A percentile compares a stretch with the other conserved stretches of the same genome.
These are phyloP conservation scores for Melastoma malabathricum DNA, from an alignment of 345 rosid species.

Conservation along the genomic window DNA sequence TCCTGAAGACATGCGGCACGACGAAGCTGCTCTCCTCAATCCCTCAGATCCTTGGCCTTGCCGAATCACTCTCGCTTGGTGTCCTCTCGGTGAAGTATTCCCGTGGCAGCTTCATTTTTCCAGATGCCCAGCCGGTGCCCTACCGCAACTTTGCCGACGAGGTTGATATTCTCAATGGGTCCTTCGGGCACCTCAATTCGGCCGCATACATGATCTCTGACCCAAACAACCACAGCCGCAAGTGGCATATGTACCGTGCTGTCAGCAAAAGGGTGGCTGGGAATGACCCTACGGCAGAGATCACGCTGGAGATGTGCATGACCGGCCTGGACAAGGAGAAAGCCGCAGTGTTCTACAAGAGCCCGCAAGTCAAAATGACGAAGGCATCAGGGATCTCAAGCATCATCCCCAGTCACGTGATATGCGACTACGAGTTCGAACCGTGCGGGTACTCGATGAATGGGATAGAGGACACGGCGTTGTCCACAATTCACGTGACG, in stretches of 20 bases:
- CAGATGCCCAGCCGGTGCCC: slow-evolving; percentile 54
- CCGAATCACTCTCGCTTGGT: slow-evolving; percentile 28
- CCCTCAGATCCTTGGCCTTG: slow-evolving; percentile 31
- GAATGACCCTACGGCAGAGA: slow-evolving; percentile 5
- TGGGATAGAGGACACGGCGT: slow-evolving; percentile 33
- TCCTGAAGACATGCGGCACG: slow-evolving; percentile 79
- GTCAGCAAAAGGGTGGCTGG: background rate
- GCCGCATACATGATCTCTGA: slow-evolving; percentile 40
- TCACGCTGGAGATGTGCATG: slow-evolving; percentile 69
- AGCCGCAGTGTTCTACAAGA: slow-evolving; percentile 46
- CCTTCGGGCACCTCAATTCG: slow-evolving; percentile 24
- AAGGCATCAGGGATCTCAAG: slow-evolving; percentile 39
- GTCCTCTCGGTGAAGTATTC: slow-evolving; percentile 41
- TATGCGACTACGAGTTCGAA: slow-evolving; percentile 63
- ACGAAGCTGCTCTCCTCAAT: slow-evolving; percentile 56
- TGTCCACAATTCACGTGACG: slow-evolving; percentile 71
- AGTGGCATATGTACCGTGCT: slow-evolving; percentile 55
- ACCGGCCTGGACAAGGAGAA: slow-evolving; percentile 44
- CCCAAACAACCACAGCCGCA: slow-evolving; percentile 15
- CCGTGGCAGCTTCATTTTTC: slow-evolving; percentile 79
- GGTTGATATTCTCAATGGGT: slow-evolving; percentile 33
- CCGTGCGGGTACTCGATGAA: slow-evolving; percentile 86
- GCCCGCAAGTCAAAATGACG: slow-evolving; percentile 36
- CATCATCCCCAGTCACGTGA: slow-evolving; percentile 47
- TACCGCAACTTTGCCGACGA: slow-evolving; percentile 67